Conservation (phyloP, 129 eudicot species). For the Centella asiatica region DNA sequence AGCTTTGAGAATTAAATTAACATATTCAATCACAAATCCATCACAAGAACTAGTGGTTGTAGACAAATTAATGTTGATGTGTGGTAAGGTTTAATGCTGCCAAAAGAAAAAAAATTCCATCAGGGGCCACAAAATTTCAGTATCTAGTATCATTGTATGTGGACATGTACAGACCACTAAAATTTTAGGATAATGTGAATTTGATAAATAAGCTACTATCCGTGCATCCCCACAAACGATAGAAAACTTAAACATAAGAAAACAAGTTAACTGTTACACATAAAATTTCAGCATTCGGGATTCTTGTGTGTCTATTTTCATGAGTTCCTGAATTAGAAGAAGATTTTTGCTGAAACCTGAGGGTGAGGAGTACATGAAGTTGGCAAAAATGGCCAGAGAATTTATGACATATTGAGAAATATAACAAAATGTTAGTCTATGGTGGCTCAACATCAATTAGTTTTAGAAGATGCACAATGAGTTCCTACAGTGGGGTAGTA, state of each 20-base stretch:
- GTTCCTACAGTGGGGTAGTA: conserved; percentile 1
- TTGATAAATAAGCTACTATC: conserved; percentile 1
- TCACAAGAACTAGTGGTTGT: conserved; percentile 10
- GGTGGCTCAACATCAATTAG: background rate
- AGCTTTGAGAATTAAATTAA: background rate
- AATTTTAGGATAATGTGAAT: background rate
- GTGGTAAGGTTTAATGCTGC: conserved; percentile 7
- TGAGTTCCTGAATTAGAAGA: background rate
- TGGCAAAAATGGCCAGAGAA: background rate
- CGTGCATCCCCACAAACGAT: background rate
- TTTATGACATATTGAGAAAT: background rate
- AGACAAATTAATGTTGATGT: background rate
- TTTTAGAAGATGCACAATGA: background rate
- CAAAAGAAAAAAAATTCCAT: background rate
- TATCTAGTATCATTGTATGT: conserved; percentile 4
- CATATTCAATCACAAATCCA: background rate
- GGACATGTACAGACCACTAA: conserved; percentile 9
- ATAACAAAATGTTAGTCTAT: conserved; percentile 1
- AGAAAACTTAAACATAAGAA: background rate
- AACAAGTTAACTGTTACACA: background rate
- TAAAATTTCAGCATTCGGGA: background rate
- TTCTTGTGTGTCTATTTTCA: background rate
- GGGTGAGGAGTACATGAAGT: background rate
- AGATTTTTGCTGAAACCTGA: background rate
- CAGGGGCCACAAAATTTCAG: conserved; percentile 7